Conservation (phyloP, 2,329 filamentous ascomycete genomes). For the Penicillium decumbens region DNA sequence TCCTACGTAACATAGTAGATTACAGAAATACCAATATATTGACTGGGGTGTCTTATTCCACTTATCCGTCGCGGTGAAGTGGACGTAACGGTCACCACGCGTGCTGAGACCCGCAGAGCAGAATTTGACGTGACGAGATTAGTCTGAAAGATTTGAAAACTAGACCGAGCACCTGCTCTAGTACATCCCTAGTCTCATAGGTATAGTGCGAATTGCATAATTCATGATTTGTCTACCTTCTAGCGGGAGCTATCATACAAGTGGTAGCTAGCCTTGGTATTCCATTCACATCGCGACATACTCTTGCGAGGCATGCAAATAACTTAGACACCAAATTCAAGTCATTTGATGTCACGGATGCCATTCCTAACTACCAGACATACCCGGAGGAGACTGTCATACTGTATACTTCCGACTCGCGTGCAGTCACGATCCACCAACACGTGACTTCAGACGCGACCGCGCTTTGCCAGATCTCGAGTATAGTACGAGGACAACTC, state of each 20-base stretch:
- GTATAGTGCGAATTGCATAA: background rate
- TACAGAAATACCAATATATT: background rate
- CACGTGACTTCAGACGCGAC: slow-evolving; percentile 23
- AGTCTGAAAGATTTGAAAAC: background rate
- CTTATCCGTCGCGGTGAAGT: background rate
- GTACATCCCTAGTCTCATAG: background rate
- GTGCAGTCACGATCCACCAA: slow-evolving; percentile 14
- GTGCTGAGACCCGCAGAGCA: slow-evolving; percentile 4
- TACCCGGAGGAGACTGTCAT: slow-evolving; percentile 12
- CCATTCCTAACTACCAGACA: background rate
- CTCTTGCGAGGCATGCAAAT: background rate
- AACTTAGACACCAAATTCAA: no score
- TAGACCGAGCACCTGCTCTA: background rate
- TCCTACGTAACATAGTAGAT: background rate
- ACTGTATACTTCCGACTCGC: slow-evolving; percentile 18
- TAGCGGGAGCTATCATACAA: background rate
- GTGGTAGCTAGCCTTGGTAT: background rate
- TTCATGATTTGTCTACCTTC: background rate
- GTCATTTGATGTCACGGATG: slow-evolving; percentile 1
- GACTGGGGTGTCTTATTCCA: background rate
- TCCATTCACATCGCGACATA: background rate
- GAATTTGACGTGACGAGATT: slow-evolving; percentile 5
- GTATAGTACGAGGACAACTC: slow-evolving; percentile 8
- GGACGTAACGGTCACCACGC: slow-evolving; percentile 5
- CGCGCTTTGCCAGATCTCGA: slow-evolving; percentile 12